Evolutionary conservation across 1,284 basidiomycete species (phyloP), one percentile per base, ranked within the genome.

Genomic region (Melampsora americana): DNA sequence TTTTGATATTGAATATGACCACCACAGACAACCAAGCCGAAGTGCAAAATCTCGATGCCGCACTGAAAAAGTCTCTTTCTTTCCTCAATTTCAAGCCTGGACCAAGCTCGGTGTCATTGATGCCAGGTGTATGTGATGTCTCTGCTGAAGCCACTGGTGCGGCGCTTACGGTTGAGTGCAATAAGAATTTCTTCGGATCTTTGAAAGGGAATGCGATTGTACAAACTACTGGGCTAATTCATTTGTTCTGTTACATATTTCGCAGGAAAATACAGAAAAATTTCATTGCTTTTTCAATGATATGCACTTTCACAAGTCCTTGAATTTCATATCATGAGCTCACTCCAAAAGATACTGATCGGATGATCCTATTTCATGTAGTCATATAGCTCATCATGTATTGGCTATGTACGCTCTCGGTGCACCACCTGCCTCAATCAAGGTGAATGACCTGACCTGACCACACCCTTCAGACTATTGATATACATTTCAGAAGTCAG

Each of bases 211-310:
- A 35, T 35, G 35, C 9, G 3, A 35, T 35, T 35, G 35, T 35
- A 4, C 35, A 35, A 35, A 35, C 35, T 35, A 9, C 35, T 35
- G 3, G 35, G 35, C 35, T 35, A 35, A 35, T 35, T 35, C 9
- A 35, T n/a, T n/a, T 35, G 50, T 18, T 62, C 4, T 44, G 39
- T 6, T 66, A 16, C 20, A 16, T 14, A 20, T 0, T 66, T 39
- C 32, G 53, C 62, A 74, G 71, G 71, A 39, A 12, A 74, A 74
- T 42, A 50, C 64, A 20, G 35, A 12, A 30, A 74, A 60, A n/a
- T 39, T 59, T 60, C 71, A 74, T 35, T 74, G 71, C 59, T 74
- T 74, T 53, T 74, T 74, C 23, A 74, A 74, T 53, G 71, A 74
- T 53, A 74, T 30, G 44, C 18, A 64, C 32, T 74, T 74, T 35